These are phyloP conservation scores for Cryptosporidium felis DNA, from an alignment of 169 alveolate genomes.

Conservation along the genomic window DNA sequence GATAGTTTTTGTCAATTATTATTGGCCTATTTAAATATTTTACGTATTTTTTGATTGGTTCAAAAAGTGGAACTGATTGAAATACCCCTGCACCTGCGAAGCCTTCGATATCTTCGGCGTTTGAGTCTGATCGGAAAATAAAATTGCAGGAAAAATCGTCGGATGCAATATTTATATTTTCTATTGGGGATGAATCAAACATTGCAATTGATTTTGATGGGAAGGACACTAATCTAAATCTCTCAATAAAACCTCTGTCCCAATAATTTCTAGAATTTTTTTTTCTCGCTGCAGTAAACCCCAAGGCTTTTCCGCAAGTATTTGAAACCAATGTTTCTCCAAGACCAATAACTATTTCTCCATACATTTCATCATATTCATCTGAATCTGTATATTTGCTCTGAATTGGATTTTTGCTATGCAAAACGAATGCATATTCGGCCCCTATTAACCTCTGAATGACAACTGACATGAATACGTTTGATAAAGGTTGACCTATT, in stretches of 20 bases:
- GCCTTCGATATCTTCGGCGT: slow-evolving; percentile 91
- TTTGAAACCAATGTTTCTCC: slow-evolving; percentile 81
- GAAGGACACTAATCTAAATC: slow-evolving; percentile 74
- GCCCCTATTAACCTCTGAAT: slow-evolving; percentile 88
- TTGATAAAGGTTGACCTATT: slow-evolving; percentile 77
- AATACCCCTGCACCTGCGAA: slow-evolving; percentile 94
- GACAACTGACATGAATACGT: slow-evolving; percentile 80
- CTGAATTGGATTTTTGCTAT: slow-evolving; percentile 85
- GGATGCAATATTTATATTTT: background rate
- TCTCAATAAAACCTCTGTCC: background rate
- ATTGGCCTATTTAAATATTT: slow-evolving; percentile 15
- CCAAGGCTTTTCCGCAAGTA: slow-evolving; percentile 86
- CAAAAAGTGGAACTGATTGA: slow-evolving; percentile 82
- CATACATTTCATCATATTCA: slow-evolving; percentile 83
- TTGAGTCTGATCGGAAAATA: slow-evolving; percentile 87
- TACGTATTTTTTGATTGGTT: slow-evolving; percentile 1
- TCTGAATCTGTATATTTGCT: slow-evolving; percentile 71
- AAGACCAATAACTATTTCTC: slow-evolving; percentile 87
- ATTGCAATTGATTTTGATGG: slow-evolving; percentile 78
- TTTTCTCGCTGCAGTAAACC: slow-evolving; percentile 80
- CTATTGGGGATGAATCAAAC: background rate
- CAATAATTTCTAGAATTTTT: slow-evolving; percentile 35
- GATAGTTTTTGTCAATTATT: background rate
- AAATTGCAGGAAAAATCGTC: slow-evolving; percentile 15
- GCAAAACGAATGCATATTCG: slow-evolving; percentile 90